These are phyloP conservation scores for Saccharomyces hybrid DNA, from an alignment of 1,139 yeast genomes.

Conservation along the genomic window DNA sequence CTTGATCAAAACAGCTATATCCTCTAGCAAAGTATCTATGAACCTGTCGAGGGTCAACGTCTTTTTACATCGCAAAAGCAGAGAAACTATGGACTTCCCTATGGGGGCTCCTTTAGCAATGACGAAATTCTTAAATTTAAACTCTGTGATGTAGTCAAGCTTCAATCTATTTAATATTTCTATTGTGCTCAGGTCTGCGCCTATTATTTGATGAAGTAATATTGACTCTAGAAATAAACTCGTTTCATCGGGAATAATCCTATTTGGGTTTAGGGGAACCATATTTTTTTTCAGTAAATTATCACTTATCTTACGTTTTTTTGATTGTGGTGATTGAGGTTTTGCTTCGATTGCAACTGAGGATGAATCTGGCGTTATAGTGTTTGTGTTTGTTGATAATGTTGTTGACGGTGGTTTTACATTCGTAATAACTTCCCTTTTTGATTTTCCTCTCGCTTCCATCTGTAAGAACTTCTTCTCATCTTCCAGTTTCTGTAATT, in stretches of 20 bases:
- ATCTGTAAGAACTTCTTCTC: slow-evolving; percentile 57
- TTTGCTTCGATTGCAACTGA: background rate
- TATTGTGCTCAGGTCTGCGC: slow-evolving; percentile 43
- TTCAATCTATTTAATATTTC: slow-evolving; percentile 44
- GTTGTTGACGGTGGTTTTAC: slow-evolving; percentile 7
- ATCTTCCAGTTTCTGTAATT: slow-evolving; percentile 53
- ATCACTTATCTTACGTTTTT: slow-evolving; percentile 21
- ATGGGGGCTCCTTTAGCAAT: slow-evolving; percentile 30
- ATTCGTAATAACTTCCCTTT: slow-evolving; percentile 8
- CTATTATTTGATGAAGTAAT: slow-evolving; percentile 39
- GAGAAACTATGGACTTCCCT: slow-evolving; percentile 19
- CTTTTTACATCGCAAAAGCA: slow-evolving; percentile 17
- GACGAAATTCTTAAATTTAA: slow-evolving; percentile 31
- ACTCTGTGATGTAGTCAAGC: slow-evolving; percentile 32
- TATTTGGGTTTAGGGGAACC: slow-evolving; percentile 15
- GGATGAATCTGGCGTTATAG: background rate
- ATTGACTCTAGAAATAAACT: slow-evolving; percentile 36
- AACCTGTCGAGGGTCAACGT: slow-evolving; percentile 20
- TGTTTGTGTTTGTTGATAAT: slow-evolving; percentile 2
- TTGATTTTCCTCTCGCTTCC: slow-evolving; percentile 32
- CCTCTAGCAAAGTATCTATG: slow-evolving; percentile 33
- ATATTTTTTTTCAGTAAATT: slow-evolving; percentile 19
- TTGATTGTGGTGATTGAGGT: slow-evolving; percentile 7
- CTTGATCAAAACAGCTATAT: slow-evolving; percentile 31
- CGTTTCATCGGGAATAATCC: slow-evolving; percentile 33